Evolutionary conservation across 2,329 filamentous ascomycete species (phyloP), one percentile per base, ranked within the genome.

Genomic region (Aspergillus sojae): DNA sequence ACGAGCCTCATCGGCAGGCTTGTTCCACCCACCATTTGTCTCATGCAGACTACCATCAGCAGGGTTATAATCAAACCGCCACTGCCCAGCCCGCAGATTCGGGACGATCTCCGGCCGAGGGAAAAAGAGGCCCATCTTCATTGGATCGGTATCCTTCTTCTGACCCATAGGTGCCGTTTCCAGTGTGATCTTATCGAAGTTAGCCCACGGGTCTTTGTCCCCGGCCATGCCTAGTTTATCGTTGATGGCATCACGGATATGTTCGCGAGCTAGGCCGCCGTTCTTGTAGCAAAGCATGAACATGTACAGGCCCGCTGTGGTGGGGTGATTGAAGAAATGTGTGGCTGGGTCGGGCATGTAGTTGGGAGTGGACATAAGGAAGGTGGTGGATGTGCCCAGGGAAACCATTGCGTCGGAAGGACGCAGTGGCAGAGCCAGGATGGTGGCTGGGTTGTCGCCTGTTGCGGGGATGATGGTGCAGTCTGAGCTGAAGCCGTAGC

Each of bases 261-360:
- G 89, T 77, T 99, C 95, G 52, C 95, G 91, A 2, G 95, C 94
- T 1, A 98, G 88, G 2, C 93, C 93, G 70, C 95, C 95, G 80
- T 99, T 99, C 81, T 98, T 98, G 84, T 98, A 99, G 85, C 95
- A 99, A 41, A 99, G 88, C 95, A 99, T 99, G 80, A 99, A 98
- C 95, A 99, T 98, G 85, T 96, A 97, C 64, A 97, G 86, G 1
- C 91, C 93, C 0, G 89, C 82, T 0, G 93, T 96, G 52, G 93
- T 95, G 1, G 95, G 95, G 79, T 98, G 94, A 82, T 97, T 97
- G 87, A 98, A 96, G 84, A 98, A 97, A 82, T 99, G 95, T 74
- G 97, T 97, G 7, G 91, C 88, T 3, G 93, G 91, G 74, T 97
- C 90, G 2, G 95, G 93, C 76, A 90, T 90, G 84, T 97, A 98